Percentiles rank a stretch among this genome's conserved stretches.
Evolutionary conservation across 805 yeast species (phyloP).

Genomic region (Yarrowia alimentaria): DNA sequence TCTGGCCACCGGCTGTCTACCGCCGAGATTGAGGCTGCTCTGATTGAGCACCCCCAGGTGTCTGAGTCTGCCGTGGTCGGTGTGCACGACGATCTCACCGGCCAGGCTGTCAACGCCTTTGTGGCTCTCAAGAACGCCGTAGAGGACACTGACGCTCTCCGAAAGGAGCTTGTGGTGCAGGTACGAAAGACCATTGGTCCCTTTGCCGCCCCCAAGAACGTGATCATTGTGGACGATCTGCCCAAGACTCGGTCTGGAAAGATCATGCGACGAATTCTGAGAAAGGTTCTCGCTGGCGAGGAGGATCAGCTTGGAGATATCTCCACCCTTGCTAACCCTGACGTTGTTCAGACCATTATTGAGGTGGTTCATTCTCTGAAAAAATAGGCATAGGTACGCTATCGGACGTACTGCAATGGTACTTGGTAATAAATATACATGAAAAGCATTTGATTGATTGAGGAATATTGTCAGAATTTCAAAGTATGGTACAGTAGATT

Average conservation of each 20-base stretch:
- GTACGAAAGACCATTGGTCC: constrained; percentile 90
- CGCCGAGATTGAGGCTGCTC: constrained; percentile 94
- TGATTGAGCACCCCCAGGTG: constrained; percentile 73
- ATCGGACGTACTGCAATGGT: too few relatives aligned
- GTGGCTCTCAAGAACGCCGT: constrained; percentile 70
- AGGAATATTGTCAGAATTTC: too few relatives aligned
- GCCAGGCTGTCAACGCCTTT: constrained; percentile 95
- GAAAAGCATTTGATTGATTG: too few relatives aligned
- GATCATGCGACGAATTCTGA: constrained; percentile 95
- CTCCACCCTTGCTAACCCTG: constrained; percentile 85
- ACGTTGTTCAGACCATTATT: constrained; percentile 74
- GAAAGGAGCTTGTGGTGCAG: constrained; percentile 75
- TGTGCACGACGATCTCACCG: constrained; percentile 89
- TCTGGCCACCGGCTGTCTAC: constrained; percentile 98
- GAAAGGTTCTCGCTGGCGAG: constrained; percentile 90
- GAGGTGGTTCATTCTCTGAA: constrained; percentile 48
- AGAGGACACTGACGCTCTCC: constrained; percentile 43
- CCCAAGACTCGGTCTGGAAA: constrained; percentile 99
- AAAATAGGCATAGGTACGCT: too few relatives aligned
- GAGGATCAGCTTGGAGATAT: constrained; percentile 87
- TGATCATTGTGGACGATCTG: constrained; percentile 80
- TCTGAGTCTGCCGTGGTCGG: constrained; percentile 98
- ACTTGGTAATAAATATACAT: too few relatives aligned
- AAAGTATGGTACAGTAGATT: too few relatives aligned
- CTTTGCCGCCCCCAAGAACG: constrained; percentile 92